These are phyloP conservation scores for Pestalotiopsis sp. DNA, from an alignment of 2,329 filamentous ascomycete genomes.

Conservation along the genomic window DNA sequence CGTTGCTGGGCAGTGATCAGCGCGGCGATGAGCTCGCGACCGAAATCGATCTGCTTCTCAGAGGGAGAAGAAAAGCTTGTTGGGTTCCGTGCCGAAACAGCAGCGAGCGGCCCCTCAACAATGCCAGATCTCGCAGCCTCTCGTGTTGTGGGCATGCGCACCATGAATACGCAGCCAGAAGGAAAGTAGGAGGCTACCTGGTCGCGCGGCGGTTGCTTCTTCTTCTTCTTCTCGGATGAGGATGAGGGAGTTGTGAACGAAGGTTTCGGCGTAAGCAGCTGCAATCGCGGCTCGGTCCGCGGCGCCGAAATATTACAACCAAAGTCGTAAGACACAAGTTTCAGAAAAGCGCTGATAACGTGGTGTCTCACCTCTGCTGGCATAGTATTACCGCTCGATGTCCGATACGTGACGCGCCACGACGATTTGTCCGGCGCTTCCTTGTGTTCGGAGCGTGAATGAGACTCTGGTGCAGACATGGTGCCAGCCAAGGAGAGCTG, in stretches of 20 bases:
- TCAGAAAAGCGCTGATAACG: conserved; percentile 62
- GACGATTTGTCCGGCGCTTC: conserved; percentile 17
- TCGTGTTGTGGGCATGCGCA: conserved; percentile 61
- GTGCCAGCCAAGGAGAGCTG: conserved; percentile 18
- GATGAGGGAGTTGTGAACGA: conserved; percentile 6
- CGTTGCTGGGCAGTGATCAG: conserved; percentile 67
- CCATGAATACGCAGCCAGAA: conserved; percentile 62
- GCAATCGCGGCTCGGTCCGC: conserved; percentile 61
- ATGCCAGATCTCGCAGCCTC: conserved; percentile 61
- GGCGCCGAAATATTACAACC: conserved; percentile 62
- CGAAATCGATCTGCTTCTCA: conserved; percentile 65
- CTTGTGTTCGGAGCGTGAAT: conserved; percentile 13
- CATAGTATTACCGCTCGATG: conserved; percentile 55
- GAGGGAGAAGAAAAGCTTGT: conserved; percentile 50
- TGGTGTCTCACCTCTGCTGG: conserved; percentile 60
- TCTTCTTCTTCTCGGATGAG: neutral
- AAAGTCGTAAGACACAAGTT: conserved; percentile 68
- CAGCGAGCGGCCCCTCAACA: conserved; percentile 64
- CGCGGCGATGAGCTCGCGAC: conserved; percentile 61
- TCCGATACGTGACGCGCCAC: conserved; percentile 42
- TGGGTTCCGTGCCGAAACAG: conserved; percentile 59
- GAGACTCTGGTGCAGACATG: conserved; percentile 18
- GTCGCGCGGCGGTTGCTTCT: neutral
- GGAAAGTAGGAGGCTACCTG: conserved; percentile 53
- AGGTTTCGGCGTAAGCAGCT: conserved; percentile 41